Evolutionary conservation across 2,329 filamentous ascomycete species (phyloP).

Genomic region (Colletotrichum shisoi): DNA sequence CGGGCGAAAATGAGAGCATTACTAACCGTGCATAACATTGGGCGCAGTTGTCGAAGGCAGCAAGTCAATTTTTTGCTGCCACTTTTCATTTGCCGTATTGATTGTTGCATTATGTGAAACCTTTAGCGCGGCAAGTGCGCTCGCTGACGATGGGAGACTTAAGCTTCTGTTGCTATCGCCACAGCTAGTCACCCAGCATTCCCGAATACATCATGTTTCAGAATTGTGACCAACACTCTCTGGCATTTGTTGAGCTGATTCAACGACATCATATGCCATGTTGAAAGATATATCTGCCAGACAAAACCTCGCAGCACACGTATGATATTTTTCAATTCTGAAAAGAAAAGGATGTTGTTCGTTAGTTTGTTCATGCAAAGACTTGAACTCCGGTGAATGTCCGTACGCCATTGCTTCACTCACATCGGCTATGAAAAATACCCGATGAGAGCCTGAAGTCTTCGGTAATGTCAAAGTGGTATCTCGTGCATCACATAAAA

Average conservation of each 20-base stretch:
- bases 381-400: neutral
- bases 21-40: constrained; percentile 30
- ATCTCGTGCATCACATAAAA: constrained; percentile 10
- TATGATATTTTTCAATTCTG: too few species aligned
- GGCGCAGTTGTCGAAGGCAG: constrained; percentile 29
- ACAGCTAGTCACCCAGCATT: neutral
- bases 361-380: too few species aligned
- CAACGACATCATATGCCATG: neutral
- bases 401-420: neutral
- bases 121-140: constrained; percentile 16
- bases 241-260: too few species aligned
- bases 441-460: neutral
- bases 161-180: neutral
- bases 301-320: neutral
- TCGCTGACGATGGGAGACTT: neutral
- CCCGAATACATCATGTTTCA: neutral
- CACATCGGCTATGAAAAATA: neutral
- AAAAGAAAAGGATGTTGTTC: too few species aligned
- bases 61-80: constrained; percentile 8
- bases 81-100: neutral
- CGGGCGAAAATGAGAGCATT: constrained; percentile 15
- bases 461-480: neutral
- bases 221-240: neutral
- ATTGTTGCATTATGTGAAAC: constrained; percentile 1
- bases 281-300: neutral